Conservation (phyloP, 2,329 filamentous ascomycete species). For the Talaromyces sp. region DNA sequence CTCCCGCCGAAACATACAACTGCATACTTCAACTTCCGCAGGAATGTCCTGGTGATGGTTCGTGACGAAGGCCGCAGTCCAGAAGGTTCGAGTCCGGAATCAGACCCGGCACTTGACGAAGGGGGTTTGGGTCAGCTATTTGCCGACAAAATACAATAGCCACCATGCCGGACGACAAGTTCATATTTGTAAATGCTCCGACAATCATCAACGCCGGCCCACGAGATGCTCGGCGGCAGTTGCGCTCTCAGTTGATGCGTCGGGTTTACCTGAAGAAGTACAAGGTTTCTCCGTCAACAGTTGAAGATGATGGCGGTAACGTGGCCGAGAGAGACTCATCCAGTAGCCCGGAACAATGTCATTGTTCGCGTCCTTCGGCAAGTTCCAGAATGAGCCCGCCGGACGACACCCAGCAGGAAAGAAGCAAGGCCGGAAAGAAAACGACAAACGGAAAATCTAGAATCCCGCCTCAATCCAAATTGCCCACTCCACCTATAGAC, state of each 20-base stretch:
- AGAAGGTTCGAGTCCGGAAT: not conserved
- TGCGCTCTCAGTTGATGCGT: conserved; percentile 20
- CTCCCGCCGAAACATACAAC: not conserved
- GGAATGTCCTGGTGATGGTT: not conserved
- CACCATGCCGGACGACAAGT: conserved; percentile 14
- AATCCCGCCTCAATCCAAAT: not conserved
- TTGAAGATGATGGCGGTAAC: not conserved
- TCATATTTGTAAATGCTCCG: conserved; percentile 20
- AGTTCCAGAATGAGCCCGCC: not conserved
- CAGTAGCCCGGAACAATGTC: conserved; percentile 2
- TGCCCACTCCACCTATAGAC: conserved; percentile 4
- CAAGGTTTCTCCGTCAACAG: not conserved
- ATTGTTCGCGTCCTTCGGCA: not conserved
- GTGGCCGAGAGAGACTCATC: not conserved
- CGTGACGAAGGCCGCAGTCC: not conserved
- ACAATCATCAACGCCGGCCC: conserved; percentile 18
- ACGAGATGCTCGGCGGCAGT: conserved; percentile 16
- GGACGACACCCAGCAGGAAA: not conserved
- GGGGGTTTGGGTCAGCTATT: not conserved
- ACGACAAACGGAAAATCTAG: not conserved
- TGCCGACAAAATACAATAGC: not conserved
- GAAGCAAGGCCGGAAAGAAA: not conserved
- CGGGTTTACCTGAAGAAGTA: conserved; percentile 18
- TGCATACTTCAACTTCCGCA: not conserved
- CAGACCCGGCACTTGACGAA: not conserved